Conservation (phyloP, 2,329 filamentous ascomycete species). For the Colletotrichum euphorbiae region DNA sequence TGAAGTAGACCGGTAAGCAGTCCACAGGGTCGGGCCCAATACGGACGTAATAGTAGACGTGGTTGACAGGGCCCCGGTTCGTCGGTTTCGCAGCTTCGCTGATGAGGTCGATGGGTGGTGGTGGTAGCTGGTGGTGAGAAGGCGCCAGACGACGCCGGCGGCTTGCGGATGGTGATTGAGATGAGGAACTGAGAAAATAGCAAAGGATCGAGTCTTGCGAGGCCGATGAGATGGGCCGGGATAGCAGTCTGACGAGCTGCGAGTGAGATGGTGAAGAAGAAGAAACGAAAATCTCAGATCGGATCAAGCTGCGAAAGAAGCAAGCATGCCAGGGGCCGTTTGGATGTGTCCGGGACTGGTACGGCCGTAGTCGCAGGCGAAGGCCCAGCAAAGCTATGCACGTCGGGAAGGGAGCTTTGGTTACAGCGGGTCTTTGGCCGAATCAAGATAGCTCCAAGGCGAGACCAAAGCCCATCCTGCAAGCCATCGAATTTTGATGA, state of each 20-base stretch:
- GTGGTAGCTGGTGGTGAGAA: neutral
- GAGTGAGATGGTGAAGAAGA: neutral
- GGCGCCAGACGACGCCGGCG: neutral
- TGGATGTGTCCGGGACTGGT: constrained; percentile 3
- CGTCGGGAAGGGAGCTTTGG: constrained; percentile 4
- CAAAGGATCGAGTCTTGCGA: neutral
- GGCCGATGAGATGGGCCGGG: neutral
- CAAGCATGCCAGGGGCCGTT: constrained; percentile 13
- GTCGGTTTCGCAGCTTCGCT: neutral
- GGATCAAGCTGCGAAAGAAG: constrained; percentile 21
- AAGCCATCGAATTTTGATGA: neutral
- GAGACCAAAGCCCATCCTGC: neutral
- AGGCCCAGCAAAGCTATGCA: neutral
- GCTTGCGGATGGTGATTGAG: neutral
- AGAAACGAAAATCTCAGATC: constrained; percentile 6
- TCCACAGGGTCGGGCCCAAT: constrained; percentile 2
- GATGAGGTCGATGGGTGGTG: neutral
- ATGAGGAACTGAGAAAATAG: neutral
- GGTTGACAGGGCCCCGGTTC: neutral
- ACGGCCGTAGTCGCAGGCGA: constrained; percentile 32
- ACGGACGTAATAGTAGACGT: constrained; percentile 29
- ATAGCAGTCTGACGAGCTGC: neutral
- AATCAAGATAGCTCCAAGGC: constrained; percentile 17
- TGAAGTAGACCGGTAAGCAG: neutral
- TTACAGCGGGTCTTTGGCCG: constrained; percentile 14